Evolutionary conservation across 306 rosid species (phyloP).

Genomic region (Abrus pulchellus): DNA sequence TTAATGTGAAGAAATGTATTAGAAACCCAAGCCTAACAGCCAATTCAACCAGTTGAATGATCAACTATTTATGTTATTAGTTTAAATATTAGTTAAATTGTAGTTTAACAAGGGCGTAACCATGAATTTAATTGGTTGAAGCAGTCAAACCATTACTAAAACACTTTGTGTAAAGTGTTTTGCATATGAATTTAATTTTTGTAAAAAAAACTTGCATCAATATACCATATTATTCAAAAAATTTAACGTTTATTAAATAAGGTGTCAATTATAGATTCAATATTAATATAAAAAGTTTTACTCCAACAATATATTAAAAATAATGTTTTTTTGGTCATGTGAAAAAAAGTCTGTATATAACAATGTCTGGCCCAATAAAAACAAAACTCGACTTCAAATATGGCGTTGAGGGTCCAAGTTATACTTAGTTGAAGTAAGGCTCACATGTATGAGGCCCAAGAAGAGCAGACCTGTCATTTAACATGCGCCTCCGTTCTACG

Average conservation of each 20-base stretch:
- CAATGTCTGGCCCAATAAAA: no score
- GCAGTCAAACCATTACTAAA: background rate
- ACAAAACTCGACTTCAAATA: no score
- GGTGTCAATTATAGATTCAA: background rate
- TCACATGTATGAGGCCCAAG: background rate
- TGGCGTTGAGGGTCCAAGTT: no score
- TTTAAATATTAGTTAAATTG: no score
- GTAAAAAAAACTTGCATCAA: background rate
- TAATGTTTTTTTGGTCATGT: no score
- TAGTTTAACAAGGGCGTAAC: background rate
- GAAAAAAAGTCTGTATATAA: no score
- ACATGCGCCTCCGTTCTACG: no score
- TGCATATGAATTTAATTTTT: background rate
- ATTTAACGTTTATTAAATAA: background rate
- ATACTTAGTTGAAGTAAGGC: background rate
- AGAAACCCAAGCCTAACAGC: background rate
- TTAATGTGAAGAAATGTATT: background rate
- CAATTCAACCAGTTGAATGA: no score
- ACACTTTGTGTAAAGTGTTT: background rate
- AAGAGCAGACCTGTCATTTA: no score
- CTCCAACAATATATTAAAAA: no score
- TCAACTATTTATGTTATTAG: no score
- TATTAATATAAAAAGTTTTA: background rate
- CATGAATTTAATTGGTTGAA: background rate
- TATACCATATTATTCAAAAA: background rate